Evolutionary conservation across 495 filamentous ascomycete genomes (phyloP), one percentile per base, ranked within the genome.

Genomic region (Aspergillus homomorphus): DNA sequence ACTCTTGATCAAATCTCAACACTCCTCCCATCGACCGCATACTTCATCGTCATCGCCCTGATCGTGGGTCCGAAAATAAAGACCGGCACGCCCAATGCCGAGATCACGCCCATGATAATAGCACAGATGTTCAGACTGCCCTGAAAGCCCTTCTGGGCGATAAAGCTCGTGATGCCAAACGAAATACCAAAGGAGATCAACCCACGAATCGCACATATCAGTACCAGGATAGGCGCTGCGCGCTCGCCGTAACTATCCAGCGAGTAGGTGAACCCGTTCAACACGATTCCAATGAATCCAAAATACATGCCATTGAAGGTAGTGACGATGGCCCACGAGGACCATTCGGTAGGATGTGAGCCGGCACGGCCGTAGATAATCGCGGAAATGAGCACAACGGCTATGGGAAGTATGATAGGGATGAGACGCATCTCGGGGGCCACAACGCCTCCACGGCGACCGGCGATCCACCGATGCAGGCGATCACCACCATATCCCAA

Each of bases 121-220:
- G 52, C 52, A 24, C 52, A 54, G 19, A 54, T 54, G 7, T 54
- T 21, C 9, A 54, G 45, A 2, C 33, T 41, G 7, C 52, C 52
- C 42, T 54, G 33, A 21, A 16, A 54, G 0, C 52, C 52, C 20
- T 22, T 44, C 12, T 42, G 22, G 10, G 33, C 43, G 4, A 54
- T 41, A 15, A 54, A 54, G 1, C 16, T 23, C 0, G 42, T 54
- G 24, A 43, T 43, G 3, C 52, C 52, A 43, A 43, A 54, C 1
- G 52, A 54, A 22, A 54, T 54, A 0, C 52, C 52, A 44, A 92
- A 69, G 1, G 61, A 64, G 21, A 69, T 69, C 18, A 66, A 18
- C 0, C 66, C 66, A 19, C 66, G 18, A 6, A 61, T 61, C 7
- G 63, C 63, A 56, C 66, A 69, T n/a, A 69, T 58, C 4, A 65